These are phyloP conservation scores for Microbotryum silenes-acaulis DNA, from an alignment of 1,284 basidiomycete species.

Conservation along the genomic window DNA sequence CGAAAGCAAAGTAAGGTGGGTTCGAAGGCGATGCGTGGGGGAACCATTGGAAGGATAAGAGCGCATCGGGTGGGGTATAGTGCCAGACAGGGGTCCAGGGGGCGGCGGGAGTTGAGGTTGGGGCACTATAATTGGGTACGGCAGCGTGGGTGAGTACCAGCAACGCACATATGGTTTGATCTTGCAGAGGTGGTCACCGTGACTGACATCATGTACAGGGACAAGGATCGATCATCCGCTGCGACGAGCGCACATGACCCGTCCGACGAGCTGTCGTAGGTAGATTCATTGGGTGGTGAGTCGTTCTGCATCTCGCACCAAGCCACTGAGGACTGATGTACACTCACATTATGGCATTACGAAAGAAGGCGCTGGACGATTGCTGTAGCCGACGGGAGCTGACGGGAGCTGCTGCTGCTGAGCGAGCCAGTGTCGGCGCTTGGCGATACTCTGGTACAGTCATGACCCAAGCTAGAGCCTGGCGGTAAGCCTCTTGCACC, in stretches of 20 bases:
- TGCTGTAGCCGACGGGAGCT: too few species aligned
- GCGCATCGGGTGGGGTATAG: slow-evolving; percentile 16
- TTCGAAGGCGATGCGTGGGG: slow-evolving; percentile 16
- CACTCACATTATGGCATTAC: slow-evolving; percentile 17
- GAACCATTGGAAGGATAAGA: slow-evolving; percentile 30
- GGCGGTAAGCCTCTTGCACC: too few species aligned
- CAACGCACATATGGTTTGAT: too few species aligned
- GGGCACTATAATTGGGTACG: not conserved
- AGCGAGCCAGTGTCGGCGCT: too few species aligned
- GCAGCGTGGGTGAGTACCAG: not conserved
- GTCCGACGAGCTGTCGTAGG: slow-evolving; percentile 22
- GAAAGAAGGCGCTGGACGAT: slow-evolving; percentile 14
- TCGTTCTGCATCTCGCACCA: too few species aligned
- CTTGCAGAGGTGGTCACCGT: too few species aligned
- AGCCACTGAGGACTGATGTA: too few species aligned
- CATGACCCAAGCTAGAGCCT: too few species aligned
- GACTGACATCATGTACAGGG: slow-evolving; percentile 15
- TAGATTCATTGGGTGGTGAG: not conserved
- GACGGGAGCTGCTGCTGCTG: too few species aligned
- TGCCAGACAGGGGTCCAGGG: slow-evolving; percentile 14
- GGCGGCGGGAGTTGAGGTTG: not conserved
- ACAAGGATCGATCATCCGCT: slow-evolving; percentile 27
- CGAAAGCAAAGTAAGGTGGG: slow-evolving; percentile 27
- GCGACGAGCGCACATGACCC: slow-evolving; percentile 19
- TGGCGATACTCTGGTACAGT: too few species aligned